phyloP scores from a whole-genome alignment of 202 grass and related monocot genomes.

The Carex arenaria region DNA sequence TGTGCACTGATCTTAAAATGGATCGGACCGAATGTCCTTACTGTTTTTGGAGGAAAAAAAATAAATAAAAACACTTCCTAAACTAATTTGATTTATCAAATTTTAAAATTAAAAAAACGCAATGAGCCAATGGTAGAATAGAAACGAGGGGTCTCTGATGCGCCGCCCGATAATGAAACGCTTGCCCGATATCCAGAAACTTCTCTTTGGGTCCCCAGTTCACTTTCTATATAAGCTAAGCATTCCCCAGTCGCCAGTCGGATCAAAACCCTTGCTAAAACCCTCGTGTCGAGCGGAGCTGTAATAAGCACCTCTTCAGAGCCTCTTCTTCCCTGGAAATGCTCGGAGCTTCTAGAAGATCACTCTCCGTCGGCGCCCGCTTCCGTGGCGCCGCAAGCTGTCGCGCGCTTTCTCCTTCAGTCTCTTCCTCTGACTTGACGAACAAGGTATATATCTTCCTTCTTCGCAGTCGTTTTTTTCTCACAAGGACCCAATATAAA shows the following conservation, averaged over 20 bases:
- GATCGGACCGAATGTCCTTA: too few relatives aligned
- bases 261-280: constrained; percentile 16
- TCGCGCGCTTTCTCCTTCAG: constrained; percentile 20
- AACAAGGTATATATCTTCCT: not conserved
- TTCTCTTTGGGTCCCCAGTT: not conserved
- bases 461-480: constrained; percentile 15
- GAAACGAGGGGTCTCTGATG: too few relatives aligned
- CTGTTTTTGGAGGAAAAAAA: too few relatives aligned
- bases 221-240: not conserved
- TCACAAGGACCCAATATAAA: too few relatives aligned
- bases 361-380: constrained; percentile 35
- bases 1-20: too few relatives aligned
- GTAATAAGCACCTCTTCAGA: constrained; percentile 7
- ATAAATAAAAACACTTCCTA: too few relatives aligned
- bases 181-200: constrained; percentile 2
- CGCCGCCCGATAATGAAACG: too few relatives aligned
- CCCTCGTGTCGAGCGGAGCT: not conserved
- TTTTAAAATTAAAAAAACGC: too few relatives aligned
- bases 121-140: too few relatives aligned
- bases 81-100: too few relatives aligned
- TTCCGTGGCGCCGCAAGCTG: constrained; percentile 29
- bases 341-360: constrained; percentile 67
- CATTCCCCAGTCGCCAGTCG: not conserved
- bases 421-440: constrained; percentile 20
- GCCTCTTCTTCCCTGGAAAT: constrained; percentile 30